Evolutionary conservation across 139 green algal species (phyloP).

Genomic region (Tetraselmis striata): DNA sequence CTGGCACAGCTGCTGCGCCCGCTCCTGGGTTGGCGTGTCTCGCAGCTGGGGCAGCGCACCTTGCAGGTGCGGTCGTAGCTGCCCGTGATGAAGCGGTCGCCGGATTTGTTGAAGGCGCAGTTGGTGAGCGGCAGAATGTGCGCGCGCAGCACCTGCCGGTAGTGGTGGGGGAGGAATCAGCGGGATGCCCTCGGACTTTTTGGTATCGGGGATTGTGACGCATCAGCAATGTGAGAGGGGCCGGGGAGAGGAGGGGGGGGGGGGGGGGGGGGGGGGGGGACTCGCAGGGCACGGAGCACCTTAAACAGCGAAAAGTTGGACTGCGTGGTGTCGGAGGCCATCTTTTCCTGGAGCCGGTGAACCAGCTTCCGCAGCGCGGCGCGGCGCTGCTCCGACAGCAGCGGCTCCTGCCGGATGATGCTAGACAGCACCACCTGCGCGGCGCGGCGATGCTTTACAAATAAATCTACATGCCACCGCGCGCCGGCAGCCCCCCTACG

Average conservation of each 20-base stretch:
- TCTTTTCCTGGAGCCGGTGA: constrained; percentile 46
- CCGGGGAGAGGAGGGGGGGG: neutral
- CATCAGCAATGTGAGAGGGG: too few species aligned
- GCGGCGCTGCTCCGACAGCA: constrained; percentile 47
- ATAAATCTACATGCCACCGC: too few species aligned
- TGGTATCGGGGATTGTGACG: too few species aligned
- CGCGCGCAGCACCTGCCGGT: constrained; percentile 57
- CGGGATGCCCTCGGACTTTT: too few species aligned
- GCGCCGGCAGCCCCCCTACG: too few species aligned
- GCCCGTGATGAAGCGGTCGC: constrained; percentile 69
- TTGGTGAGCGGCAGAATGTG: constrained; percentile 74
- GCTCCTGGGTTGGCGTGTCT: too few species aligned
- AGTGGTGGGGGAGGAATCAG: too few species aligned
- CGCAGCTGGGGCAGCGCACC: constrained; percentile 22
- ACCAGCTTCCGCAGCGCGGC: constrained; percentile 44
- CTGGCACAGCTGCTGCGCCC: too few species aligned
- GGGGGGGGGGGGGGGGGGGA: too few species aligned
- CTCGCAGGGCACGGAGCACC: constrained; percentile 9
- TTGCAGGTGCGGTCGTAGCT: constrained; percentile 73
- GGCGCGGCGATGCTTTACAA: too few species aligned
- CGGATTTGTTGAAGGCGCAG: constrained; percentile 75
- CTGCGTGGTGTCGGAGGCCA: constrained; percentile 37
- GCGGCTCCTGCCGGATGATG: constrained; percentile 53
- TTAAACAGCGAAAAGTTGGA: constrained; percentile 54
- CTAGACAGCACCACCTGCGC: constrained; percentile 39